These are phyloP conservation scores for Leccinum huronense DNA, from an alignment of 1,284 basidiomycete genomes.

Conservation along the genomic window DNA sequence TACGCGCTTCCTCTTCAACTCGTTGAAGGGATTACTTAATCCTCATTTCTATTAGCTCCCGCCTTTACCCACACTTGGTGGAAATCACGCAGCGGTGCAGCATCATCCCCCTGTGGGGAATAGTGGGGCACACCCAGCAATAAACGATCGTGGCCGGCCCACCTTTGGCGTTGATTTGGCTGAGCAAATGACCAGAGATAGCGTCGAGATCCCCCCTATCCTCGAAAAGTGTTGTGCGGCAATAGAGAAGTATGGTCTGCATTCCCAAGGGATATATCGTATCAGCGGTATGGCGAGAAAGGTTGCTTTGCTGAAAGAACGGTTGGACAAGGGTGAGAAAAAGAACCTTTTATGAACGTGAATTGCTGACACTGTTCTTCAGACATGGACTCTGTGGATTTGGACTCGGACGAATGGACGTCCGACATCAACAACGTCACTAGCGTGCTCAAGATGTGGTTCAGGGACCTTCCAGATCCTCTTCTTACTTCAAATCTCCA, in stretches of 20 bases:
- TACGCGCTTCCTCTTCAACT: slow-evolving; percentile 43
- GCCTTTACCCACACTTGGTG: slow-evolving; percentile 50
- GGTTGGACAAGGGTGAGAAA: slow-evolving; percentile 76
- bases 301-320: slow-evolving; percentile 80
- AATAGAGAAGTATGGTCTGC: slow-evolving; percentile 87
- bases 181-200: slow-evolving; percentile 89
- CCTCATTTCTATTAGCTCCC: slow-evolving; percentile 48
- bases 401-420: slow-evolving; percentile 87
- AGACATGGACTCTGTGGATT: slow-evolving; percentile 85
- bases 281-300: slow-evolving; percentile 91
- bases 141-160: slow-evolving; percentile 62
- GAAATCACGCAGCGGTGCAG: slow-evolving; percentile 32
- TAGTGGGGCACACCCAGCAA: slow-evolving; percentile 37
- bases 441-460: slow-evolving; percentile 93
- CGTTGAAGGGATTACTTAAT: slow-evolving; percentile 13
- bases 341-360: not conserved
- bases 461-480: slow-evolving; percentile 95
- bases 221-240: slow-evolving; percentile 88
- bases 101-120: slow-evolving; percentile 28
- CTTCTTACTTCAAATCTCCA: slow-evolving; percentile 85
- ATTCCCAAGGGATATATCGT: slow-evolving; percentile 89
- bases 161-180: slow-evolving; percentile 92
- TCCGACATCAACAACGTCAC: slow-evolving; percentile 96
- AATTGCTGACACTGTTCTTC: slow-evolving; percentile 15
- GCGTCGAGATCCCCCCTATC: slow-evolving; percentile 85